Percentiles rank a stretch among this genome's conserved stretches.
Evolutionary conservation across 441 rosid genomes (phyloP).

Genomic region (Bocquillonia castaneifolia): DNA sequence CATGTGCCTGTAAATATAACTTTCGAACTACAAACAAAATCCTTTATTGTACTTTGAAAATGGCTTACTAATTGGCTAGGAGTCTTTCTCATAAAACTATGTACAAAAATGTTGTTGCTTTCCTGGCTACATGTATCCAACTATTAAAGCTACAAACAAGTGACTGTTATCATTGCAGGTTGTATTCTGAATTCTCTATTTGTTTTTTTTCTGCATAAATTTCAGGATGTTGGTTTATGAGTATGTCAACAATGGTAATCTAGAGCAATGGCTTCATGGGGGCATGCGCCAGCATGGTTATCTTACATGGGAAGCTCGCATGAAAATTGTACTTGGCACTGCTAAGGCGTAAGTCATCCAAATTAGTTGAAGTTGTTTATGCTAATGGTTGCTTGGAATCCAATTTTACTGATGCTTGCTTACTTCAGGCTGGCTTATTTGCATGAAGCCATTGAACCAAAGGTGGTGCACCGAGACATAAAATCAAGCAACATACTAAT

Average conservation of each 20-base stretch:
- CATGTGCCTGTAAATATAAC: no score
- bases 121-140: background rate
- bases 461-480: slow-evolving; percentile 95
- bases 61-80: no score
- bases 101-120: background rate
- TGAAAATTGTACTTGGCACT: slow-evolving; percentile 77
- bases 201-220: background rate
- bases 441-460: slow-evolving; percentile 97
- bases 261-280: slow-evolving; percentile 97
- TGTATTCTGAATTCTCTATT: background rate
- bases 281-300: slow-evolving; percentile 73
- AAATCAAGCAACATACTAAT: slow-evolving; percentile 91
- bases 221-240: slow-evolving; percentile 84
- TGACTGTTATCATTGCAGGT: background rate
- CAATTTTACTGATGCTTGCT: slow-evolving; percentile 11
- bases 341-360: slow-evolving; percentile 76
- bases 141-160: background rate
- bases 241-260: slow-evolving; percentile 89
- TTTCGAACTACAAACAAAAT: background rate
- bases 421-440: slow-evolving; percentile 70
- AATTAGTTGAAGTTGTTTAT: slow-evolving; percentile 12
- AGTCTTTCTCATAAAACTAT: background rate
- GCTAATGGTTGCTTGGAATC: slow-evolving; percentile 8
- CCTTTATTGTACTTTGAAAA: no score
- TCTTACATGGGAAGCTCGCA: slow-evolving; percentile 91